phyloP scores from a whole-genome alignment of 805 yeast genomes.

The Pichia paraexigua region DNA sequence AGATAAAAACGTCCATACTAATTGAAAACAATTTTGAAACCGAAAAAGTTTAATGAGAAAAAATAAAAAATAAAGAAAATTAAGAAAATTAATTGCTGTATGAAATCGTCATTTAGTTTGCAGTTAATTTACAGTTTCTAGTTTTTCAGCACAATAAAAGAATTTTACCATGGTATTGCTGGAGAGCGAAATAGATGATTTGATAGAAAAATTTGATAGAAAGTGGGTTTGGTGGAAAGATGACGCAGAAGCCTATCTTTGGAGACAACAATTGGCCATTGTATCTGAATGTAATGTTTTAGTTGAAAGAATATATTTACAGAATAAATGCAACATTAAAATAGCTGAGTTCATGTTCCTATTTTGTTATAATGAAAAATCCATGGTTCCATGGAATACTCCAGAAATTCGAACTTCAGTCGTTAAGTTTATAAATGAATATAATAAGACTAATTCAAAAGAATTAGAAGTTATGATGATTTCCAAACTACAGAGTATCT shows the following conservation, averaged over 20 bases:
- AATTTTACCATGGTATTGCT: background rate
- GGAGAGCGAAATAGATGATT: background rate
- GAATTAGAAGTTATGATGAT: background rate
- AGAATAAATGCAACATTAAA: too few relatives aligned
- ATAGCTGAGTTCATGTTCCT: background rate
- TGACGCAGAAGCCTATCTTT: background rate
- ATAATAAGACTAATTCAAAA: background rate
- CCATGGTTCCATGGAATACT: slow-evolving; percentile 5
- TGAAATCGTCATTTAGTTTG: background rate
- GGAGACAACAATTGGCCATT: background rate
- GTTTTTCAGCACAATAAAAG: background rate
- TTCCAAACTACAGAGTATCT: background rate
- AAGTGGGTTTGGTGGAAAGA: slow-evolving; percentile 9
- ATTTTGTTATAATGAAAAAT: background rate
- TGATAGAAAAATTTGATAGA: slow-evolving; percentile 1
- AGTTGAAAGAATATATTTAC: background rate
- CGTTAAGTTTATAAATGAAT: background rate
- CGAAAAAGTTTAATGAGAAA: background rate
- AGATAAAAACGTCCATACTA: background rate
- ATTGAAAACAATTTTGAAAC: background rate
- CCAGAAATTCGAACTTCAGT: background rate
- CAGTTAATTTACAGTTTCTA: too few relatives aligned
- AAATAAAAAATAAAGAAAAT: background rate
- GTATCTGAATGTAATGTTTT: background rate
- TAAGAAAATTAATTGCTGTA: background rate